Evolutionary conservation across 371 early-diverging fungal species (phyloP).

Genomic region (Circinella minor): DNA sequence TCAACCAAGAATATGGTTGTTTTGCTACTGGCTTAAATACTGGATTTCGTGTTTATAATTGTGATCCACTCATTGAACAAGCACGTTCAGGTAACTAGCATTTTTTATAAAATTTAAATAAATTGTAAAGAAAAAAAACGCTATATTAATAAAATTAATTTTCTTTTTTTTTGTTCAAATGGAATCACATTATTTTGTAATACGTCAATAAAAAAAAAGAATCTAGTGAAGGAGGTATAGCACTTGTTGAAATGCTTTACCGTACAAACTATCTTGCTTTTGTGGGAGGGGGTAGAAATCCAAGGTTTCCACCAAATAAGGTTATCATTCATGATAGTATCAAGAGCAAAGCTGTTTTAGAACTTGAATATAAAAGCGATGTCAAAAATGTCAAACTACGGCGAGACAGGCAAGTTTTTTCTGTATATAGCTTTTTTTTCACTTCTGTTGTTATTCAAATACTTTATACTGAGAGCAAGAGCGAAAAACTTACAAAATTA

Average conservation of each 20-base stretch:
- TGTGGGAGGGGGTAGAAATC: conserved; percentile 94
- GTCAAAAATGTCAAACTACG: conserved; percentile 83
- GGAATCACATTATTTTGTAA: background rate
- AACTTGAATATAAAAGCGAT: conserved; percentile 82
- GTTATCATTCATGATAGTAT: conserved; percentile 91
- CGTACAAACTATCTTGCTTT: conserved; percentile 92
- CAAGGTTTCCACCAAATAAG: conserved; percentile 87
- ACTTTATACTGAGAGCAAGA: background rate
- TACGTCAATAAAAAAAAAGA: conserved; percentile 50
- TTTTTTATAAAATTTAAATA: background rate
- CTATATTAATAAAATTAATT: no score
- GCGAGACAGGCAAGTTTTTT: conserved; percentile 70
- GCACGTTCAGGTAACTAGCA: conserved; percentile 67
- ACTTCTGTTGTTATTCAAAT: background rate
- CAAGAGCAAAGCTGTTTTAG: conserved; percentile 71
- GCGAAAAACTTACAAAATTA: background rate
- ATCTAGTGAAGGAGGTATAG: conserved; percentile 87
- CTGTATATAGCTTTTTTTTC: background rate
- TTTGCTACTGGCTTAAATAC: conserved; percentile 90
- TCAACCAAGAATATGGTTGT: conserved; percentile 90
- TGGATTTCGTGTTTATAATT: conserved; percentile 93
- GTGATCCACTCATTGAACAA: conserved; percentile 89
- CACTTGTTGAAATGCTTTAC: conserved; percentile 94
- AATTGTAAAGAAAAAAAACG: background rate
- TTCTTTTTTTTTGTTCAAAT: no score